These are phyloP conservation scores for Myochromella boudieri DNA, from an alignment of 768 basidiomycete species.

Conservation along the genomic window DNA sequence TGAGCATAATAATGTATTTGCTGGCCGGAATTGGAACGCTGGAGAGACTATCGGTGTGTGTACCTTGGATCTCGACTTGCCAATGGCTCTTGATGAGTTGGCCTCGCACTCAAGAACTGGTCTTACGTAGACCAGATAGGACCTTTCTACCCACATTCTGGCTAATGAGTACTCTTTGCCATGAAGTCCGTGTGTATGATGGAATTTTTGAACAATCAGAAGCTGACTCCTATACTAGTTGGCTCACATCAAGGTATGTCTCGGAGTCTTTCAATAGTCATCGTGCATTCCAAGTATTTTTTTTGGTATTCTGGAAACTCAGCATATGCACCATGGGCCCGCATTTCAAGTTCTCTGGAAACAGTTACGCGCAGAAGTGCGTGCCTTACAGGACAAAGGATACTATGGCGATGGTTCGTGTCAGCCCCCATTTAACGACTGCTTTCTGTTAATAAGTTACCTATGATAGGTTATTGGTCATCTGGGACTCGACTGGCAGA, in stretches of 20 bases:
- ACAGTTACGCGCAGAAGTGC: slow-evolving; percentile 63
- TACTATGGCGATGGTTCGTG: slow-evolving; percentile 80
- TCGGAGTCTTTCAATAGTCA: not conserved
- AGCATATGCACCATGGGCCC: slow-evolving; percentile 83
- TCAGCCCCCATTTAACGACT: not conserved
- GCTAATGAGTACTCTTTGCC: slow-evolving; percentile 78
- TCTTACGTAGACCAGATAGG: slow-evolving; percentile 62
- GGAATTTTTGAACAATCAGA: not conserved
- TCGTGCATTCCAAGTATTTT: no score
- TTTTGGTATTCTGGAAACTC: not conserved
- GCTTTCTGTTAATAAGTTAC: not conserved
- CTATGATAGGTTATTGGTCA: slow-evolving; percentile 67
- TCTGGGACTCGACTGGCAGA: slow-evolving; percentile 73
- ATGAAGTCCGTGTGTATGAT: slow-evolving; percentile 57
- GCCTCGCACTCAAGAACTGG: slow-evolving; percentile 66
- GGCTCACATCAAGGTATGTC: slow-evolving; percentile 81
- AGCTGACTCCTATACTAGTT: slow-evolving; percentile 43
- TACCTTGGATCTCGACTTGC: not conserved
- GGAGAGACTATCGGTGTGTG: slow-evolving; percentile 74
- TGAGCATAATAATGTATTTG: slow-evolving; percentile 74
- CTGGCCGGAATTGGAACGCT: slow-evolving; percentile 82
- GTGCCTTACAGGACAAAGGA: slow-evolving; percentile 66
- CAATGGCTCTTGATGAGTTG: no score
- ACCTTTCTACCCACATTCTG: slow-evolving; percentile 61
- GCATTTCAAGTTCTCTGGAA: slow-evolving; percentile 77